A percentile compares a stretch with the other conserved stretches of the same genome.
Conservation (phyloP, 306 rosid genomes). For the Pterocarpus macrocarpus region DNA sequence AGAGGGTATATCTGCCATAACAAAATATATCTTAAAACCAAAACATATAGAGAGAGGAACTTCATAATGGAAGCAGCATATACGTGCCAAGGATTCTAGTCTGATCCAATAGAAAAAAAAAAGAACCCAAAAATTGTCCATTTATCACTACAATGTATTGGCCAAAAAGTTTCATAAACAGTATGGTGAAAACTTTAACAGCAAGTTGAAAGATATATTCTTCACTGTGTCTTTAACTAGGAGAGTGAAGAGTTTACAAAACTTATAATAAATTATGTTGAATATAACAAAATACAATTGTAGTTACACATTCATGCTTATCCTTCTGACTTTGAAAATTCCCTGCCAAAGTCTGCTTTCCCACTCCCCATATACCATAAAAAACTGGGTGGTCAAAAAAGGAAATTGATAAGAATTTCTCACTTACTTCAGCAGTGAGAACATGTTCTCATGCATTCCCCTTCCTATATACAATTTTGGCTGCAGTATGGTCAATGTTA, state of each 20-base stretch:
- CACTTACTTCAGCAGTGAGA: slow-evolving; percentile 85
- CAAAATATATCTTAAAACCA: not conserved
- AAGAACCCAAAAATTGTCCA: not conserved
- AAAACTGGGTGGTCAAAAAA: slow-evolving; percentile 17
- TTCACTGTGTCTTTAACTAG: not conserved
- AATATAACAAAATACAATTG: slow-evolving; percentile 4
- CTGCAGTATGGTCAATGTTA: slow-evolving; percentile 65
- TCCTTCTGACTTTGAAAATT: not conserved
- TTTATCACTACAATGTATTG: slow-evolving; percentile 3
- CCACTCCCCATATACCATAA: not conserved
- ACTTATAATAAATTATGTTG: not conserved
- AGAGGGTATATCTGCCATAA: slow-evolving; percentile 84
- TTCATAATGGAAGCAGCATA: slow-evolving; percentile 22
- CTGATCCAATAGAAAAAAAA: not conserved
- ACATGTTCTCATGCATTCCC: slow-evolving; percentile 90
- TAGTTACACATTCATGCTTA: slow-evolving; percentile 8
- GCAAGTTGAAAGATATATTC: slow-evolving; percentile 7
- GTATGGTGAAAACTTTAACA: slow-evolving; percentile 25
- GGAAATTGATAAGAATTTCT: slow-evolving; percentile 29
- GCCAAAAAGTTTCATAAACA: slow-evolving; percentile 27
- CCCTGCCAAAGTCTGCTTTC: not conserved
- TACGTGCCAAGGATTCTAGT: slow-evolving; percentile 12
- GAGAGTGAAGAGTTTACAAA: not conserved
- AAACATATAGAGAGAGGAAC: slow-evolving; percentile 17
- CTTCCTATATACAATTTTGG: slow-evolving; percentile 91